Conservation (phyloP, 2,329 filamentous ascomycete genomes). For the Neofusicoccum parvum region DNA sequence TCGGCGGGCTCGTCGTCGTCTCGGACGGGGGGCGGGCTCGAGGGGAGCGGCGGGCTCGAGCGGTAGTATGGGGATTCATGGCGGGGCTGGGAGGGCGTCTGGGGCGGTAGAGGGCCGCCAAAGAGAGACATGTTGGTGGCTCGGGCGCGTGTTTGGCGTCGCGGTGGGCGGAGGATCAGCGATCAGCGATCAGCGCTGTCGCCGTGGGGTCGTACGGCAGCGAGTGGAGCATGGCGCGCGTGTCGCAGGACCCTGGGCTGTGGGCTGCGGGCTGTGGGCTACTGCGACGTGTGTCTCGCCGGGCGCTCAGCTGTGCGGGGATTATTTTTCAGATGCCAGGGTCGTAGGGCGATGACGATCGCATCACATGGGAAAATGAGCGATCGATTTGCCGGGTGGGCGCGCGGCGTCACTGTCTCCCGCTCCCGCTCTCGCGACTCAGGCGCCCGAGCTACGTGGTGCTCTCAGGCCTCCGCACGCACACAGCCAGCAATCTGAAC, state of each 20-base stretch:
- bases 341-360: conserved; percentile 9
- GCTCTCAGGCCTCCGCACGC: background rate
- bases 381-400: conserved; percentile 9
- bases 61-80: background rate
- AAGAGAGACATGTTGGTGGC: conserved; percentile 21
- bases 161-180: background rate
- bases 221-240: conserved; percentile 1
- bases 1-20: background rate
- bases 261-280: too few relatives aligned
- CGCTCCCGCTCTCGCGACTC: conserved; percentile 2
- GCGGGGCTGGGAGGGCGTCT: background rate
- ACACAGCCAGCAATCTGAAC: background rate
- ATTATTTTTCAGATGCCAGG: background rate
- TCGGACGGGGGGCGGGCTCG: background rate
- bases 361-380: conserved; percentile 6
- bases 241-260: background rate
- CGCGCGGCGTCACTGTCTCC: conserved; percentile 6
- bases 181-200: background rate
- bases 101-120: conserved; percentile 17
- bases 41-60: background rate
- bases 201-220: conserved; percentile 7
- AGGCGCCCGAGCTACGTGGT: conserved; percentile 12
- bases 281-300: background rate
- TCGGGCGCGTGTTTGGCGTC: background rate
- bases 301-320: background rate